Percentiles rank a stretch among this genome's conserved stretches.
These are phyloP conservation scores for Coniella vitis DNA, from an alignment of 2,329 filamentous ascomycete genomes.

Conservation along the genomic window DNA sequence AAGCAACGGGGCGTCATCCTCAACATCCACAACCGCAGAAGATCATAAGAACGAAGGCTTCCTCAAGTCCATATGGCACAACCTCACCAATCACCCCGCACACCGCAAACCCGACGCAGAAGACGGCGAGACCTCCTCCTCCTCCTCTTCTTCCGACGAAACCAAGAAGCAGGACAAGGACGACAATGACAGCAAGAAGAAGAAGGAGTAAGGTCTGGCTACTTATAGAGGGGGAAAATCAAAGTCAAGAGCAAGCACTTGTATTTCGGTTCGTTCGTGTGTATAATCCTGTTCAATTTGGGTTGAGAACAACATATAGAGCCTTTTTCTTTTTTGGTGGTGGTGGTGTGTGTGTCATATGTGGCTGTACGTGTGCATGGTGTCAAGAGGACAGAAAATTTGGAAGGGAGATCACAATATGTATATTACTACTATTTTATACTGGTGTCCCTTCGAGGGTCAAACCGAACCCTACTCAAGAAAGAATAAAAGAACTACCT, in stretches of 20 bases:
- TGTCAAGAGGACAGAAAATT: background rate
- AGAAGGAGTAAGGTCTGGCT: too few relatives aligned
- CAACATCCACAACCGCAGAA: slow-evolving; percentile 20
- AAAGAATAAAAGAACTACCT: too few relatives aligned
- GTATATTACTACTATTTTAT: slow-evolving; percentile 8
- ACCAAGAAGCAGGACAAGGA: slow-evolving; percentile 16
- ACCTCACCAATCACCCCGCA: slow-evolving; percentile 68
- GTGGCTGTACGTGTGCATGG: too few relatives aligned
- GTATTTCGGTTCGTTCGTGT: too few relatives aligned
- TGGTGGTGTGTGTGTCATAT: too few relatives aligned
- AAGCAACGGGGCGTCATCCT: background rate
- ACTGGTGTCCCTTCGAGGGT: background rate
- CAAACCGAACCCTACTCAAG: too few relatives aligned
- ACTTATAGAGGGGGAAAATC: too few relatives aligned
- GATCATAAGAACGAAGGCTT: slow-evolving; percentile 80
- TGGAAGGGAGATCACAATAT: background rate
- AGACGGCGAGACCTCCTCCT: slow-evolving; percentile 11
- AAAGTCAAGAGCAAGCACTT: too few relatives aligned
- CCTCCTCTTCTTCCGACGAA: slow-evolving; percentile 4
- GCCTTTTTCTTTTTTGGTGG: too few relatives aligned
- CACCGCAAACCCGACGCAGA: slow-evolving; percentile 35
- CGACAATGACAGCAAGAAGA: slow-evolving; percentile 17
- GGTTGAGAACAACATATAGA: too few relatives aligned
- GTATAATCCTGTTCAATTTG: too few relatives aligned
- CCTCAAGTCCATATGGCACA: slow-evolving; percentile 89